Conservation (phyloP, 148 eudicot species). For the Fagopyrum esculentum region DNA sequence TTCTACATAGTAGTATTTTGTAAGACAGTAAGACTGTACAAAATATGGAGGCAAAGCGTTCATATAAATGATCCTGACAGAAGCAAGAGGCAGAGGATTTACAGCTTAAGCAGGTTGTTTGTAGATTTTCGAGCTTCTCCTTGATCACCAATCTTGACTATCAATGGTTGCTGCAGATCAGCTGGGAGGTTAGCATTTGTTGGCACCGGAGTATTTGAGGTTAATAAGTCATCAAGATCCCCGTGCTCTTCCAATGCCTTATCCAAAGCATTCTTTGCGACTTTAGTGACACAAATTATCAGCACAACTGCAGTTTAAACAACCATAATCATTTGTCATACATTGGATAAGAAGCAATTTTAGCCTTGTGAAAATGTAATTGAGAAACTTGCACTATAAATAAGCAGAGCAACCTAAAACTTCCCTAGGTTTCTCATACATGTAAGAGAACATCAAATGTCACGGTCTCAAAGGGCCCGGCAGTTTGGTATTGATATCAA, state of each 20-base stretch:
- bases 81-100: conserved; percentile 26
- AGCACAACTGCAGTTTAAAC: conserved; percentile 46
- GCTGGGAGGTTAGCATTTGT: conserved; percentile 18
- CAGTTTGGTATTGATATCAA: no score
- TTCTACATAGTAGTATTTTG: neutral
- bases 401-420: neutral
- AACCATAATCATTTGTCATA: neutral
- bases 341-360: neutral
- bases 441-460: neutral
- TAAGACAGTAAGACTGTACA: neutral
- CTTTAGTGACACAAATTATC: conserved; percentile 64
- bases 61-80: neutral
- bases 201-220: conserved; percentile 26
- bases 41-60: neutral
- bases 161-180: conserved; percentile 50
- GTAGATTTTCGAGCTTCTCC: conserved; percentile 26
- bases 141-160: conserved; percentile 40
- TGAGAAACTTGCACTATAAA: no score
- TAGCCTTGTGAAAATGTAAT: neutral
- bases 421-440: neutral
- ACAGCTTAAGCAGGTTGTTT: conserved; percentile 16
- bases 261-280: conserved; percentile 83
- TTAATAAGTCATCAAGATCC: conserved; percentile 22
- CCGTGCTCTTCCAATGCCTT: conserved; percentile 65
- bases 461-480: neutral